Base-by-base conservation (phyloP, 2,329 filamentous ascomycete species). In the Hyphodiscus sp. region DNA sequence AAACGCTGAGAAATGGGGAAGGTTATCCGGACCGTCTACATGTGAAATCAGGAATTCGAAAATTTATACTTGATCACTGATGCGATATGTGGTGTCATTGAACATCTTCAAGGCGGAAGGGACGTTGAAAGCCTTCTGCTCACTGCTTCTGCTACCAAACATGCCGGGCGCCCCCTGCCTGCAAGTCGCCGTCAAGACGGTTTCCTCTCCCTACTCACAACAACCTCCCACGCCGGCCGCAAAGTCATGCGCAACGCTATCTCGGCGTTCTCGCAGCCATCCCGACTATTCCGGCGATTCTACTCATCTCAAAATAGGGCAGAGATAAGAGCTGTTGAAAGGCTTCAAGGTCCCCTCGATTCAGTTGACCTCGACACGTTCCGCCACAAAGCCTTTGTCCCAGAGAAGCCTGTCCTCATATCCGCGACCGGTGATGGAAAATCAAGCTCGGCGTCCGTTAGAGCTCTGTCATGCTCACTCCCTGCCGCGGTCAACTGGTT, bases 401-500 rank as follows among this genome's bases (percentile, higher is more conserved):
- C 77, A 1, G 74, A 78, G 46, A 69, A 66, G 18, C 85, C 85
- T 1, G 67, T 75, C 10, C 67, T 84, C 18, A 70, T 82, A 6
- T 74, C 73, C n/a, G 45, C 52, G 15, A 41, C 26, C 38, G 26
- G 18, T 16, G 18, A 26, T 15, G 8, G 23, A 11, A 20, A 41
- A 7, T 10, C 20, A 1, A 29, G 6, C 9, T 19, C 33, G 15
- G 41, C 18, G 4, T 1, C 16, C 13, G 11, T 29, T 38, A 10
- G 33, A 42, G 20, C 38, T 1, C 10, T 20, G 26, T 13, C 19
- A 13, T 63, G 66, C 2, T 78, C 78, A 47, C 64, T 85, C 1
- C 80, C 82, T 0, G 82, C 82, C 1, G 68, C 75, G 19, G 63
- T 63, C 3, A 80, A 78, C 58, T 88, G 86, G 86, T 88, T 89